phyloP scores from a whole-genome alignment of 1,284 basidiomycete genomes.

The Ganoderma meredithae region DNA sequence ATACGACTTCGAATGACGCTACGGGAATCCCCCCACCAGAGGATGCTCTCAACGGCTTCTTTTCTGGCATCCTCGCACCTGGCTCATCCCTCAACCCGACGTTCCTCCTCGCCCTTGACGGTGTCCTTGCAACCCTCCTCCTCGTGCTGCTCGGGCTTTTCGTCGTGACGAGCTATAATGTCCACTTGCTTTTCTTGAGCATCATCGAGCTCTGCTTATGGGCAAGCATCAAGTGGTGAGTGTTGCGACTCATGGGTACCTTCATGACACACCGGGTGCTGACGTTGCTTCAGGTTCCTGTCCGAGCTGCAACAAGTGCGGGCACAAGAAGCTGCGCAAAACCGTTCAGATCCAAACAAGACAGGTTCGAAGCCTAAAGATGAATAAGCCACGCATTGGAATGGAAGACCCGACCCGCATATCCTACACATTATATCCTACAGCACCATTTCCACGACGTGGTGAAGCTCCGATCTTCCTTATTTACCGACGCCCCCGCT shows the following conservation, averaged over 20 bases:
- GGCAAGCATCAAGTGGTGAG: constrained; percentile 82
- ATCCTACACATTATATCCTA: constrained; percentile 1
- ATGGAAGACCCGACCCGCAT: background rate
- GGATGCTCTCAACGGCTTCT: constrained; percentile 10
- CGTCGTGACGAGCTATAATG: constrained; percentile 63
- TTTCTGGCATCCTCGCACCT: constrained; percentile 62
- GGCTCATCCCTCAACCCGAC: constrained; percentile 77
- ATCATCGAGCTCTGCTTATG: constrained; percentile 70
- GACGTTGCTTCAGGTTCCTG: constrained; percentile 45
- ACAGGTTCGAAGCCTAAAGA: constrained; percentile 26
- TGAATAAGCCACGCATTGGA: constrained; percentile 27
- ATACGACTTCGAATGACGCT: background rate
- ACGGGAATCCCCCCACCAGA: background rate
- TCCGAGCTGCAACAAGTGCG: constrained; percentile 43
- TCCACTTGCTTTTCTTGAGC: constrained; percentile 70
- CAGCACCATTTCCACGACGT: background rate
- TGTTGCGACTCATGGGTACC: background rate
- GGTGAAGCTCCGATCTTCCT: background rate
- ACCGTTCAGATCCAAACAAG: constrained; percentile 9
- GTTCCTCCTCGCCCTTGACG: constrained; percentile 71
- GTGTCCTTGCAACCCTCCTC: constrained; percentile 61
- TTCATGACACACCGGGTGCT: background rate
- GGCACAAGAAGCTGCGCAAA: constrained; percentile 9
- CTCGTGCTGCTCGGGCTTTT: constrained; percentile 63
- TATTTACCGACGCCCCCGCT: constrained; percentile 55